Conservation (phyloP, 1,284 basidiomycete genomes). For the Marasmius oreades region DNA sequence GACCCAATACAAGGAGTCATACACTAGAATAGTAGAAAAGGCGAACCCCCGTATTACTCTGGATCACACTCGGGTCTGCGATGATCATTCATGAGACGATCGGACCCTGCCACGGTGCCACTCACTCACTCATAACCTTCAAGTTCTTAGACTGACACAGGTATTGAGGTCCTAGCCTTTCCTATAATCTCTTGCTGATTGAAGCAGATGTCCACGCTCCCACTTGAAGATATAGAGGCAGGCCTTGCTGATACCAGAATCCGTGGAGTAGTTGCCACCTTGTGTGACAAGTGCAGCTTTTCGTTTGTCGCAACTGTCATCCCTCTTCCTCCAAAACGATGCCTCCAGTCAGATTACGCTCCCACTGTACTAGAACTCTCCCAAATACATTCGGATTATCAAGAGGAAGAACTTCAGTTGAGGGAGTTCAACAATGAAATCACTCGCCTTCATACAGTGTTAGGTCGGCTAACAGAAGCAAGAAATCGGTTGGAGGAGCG, state of each 20-base stretch:
- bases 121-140: too few species aligned
- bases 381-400: not conserved
- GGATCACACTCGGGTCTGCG: too few species aligned
- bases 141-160: too few species aligned
- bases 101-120: too few species aligned
- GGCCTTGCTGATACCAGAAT: not conserved
- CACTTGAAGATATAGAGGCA: not conserved
- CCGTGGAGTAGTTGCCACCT: not conserved
- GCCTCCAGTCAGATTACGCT: not conserved
- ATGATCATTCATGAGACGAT: too few species aligned
- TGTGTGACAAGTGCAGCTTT: not conserved
- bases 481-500: not conserved
- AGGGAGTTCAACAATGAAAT: not conserved
- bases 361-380: not conserved
- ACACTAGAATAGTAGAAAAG: too few species aligned
- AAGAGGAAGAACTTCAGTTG: not conserved
- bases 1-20: too few species aligned
- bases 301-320: not conserved
- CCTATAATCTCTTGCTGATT: too few species aligned
- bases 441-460: not conserved
- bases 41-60: too few species aligned
- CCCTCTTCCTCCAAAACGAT: not conserved
- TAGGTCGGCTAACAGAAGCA: not conserved
- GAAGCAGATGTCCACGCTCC: not conserved
- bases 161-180: too few species aligned